Base-by-base conservation (phyloP, 768 basidiomycete genomes). In the Trametes maxima region DNA sequence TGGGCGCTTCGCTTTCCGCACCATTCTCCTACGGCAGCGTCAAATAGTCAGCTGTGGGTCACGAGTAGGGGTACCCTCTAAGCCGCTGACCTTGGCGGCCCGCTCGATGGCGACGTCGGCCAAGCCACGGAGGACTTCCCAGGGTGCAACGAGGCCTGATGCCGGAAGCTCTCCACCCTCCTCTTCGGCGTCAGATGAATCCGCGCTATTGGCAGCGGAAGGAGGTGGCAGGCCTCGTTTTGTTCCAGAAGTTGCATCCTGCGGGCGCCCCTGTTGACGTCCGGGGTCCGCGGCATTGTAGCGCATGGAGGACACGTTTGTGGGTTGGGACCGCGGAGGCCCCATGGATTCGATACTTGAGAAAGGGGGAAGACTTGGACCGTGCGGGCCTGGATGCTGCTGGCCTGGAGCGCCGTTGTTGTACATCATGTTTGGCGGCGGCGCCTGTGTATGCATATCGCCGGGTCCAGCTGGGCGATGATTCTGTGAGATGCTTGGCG, bases 141-240 rank as follows among this genome's bases (percentile, higher is more conserved):
- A 90, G 51, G 93, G 93, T 10, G 92, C 92, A 55, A 92, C 86
- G 48, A 94, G 82, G 49, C 93, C 91, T 42, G 82, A 84, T 39
- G 89, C 88, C 0, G 93, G 92, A 14, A 94, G 75, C 70, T 89
- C 92, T 17, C 89, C 88, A 59, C 90, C 90, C 46, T 92, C 90
- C 49, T 92, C 91, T 51, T 94, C 93, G n/a, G 85, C 73, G 69
- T 93, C 92, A 39, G 91, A 90, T 1, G 92, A 92, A 73, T 93
- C 86, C 12, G 89, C 86, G 64, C 89, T 92, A 10, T 87, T 85
- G 61, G 86, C 82, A 66, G 84, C 85, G 1, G 90, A 90, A 14
- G 85, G 80, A 3, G 81, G 76, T 13, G 84, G 82, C 36, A 84
- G 82, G 33, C 82, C 78, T 65, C 89, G 80, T 74, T 90, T 91